A percentile compares a stretch with the other conserved stretches of the same genome.
Conservation (phyloP, 2,329 filamentous ascomycete genomes). For the Geosmithia putterillii region DNA sequence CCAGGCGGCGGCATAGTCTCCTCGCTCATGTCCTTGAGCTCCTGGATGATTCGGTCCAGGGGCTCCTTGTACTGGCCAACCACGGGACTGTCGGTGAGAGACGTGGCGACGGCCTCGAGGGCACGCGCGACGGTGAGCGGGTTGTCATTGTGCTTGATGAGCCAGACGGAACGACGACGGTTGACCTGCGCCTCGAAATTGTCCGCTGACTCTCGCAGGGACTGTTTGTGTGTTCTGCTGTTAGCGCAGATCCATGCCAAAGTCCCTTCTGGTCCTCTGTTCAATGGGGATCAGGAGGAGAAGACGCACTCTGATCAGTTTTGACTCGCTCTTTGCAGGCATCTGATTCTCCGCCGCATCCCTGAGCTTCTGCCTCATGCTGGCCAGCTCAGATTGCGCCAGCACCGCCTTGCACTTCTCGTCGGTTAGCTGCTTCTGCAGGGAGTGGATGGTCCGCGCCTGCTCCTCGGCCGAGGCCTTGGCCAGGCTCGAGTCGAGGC, state of each 20-base stretch:
- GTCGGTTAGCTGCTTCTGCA: slow-evolving; percentile 15
- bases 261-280: too few species aligned
- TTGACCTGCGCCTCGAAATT: slow-evolving; percentile 23
- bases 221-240: not conserved
- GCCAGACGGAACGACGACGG: slow-evolving; percentile 20
- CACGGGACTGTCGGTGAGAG: slow-evolving; percentile 13
- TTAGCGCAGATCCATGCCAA: too few species aligned
- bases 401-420: slow-evolving; percentile 22
- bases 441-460: slow-evolving; percentile 15
- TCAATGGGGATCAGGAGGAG: slow-evolving; percentile 1
- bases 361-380: slow-evolving; percentile 11
- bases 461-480: slow-evolving; percentile 21
- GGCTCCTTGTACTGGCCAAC: not conserved
- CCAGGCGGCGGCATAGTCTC: too few species aligned
- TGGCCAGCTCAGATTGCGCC: too few species aligned
- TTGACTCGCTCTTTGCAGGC: too few species aligned
- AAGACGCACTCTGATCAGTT: too few species aligned
- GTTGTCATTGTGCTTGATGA: slow-evolving; percentile 17
- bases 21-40: not conserved
- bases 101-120: slow-evolving; percentile 17
- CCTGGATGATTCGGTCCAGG: not conserved
- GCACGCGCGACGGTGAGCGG: slow-evolving; percentile 16
- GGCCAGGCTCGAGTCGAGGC: slow-evolving; percentile 22
- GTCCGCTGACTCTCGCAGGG: too few species aligned
- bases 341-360: slow-evolving; percentile 15